Evolutionary conservation across 345 rosid species (phyloP).

Genomic region (Microthlaspi erraticum): DNA sequence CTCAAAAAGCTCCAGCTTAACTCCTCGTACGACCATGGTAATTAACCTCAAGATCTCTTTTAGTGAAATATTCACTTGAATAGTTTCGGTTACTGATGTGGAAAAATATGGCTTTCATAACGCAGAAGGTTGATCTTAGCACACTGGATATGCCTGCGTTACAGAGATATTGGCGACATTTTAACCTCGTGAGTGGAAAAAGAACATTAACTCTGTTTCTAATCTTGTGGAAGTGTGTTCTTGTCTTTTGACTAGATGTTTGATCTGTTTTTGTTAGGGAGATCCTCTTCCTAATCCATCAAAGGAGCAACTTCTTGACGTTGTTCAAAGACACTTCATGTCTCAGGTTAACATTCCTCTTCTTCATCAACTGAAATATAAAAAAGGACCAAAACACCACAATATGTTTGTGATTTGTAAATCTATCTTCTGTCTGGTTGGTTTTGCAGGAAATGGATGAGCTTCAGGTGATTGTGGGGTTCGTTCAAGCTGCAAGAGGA

Average conservation of each 20-base stretch:
- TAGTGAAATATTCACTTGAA: neutral
- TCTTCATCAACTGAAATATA: neutral
- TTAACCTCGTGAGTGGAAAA: conserved; percentile 75
- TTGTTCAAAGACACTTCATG: conserved; percentile 92
- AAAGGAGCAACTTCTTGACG: conserved; percentile 78
- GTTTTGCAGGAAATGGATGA: conserved; percentile 82
- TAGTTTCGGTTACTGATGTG: conserved; percentile 5
- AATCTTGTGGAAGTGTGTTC: neutral
- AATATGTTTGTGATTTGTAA: neutral
- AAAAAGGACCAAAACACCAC: neutral
- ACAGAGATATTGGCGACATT: conserved; percentile 87
- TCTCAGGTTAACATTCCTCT: conserved; percentile 69
- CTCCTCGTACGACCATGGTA: conserved; percentile 68
- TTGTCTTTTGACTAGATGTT: neutral
- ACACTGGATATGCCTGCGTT: conserved; percentile 89
- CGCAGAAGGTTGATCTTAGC: conserved; percentile 86
- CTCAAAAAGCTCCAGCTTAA: conserved; percentile 65
- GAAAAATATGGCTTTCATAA: neutral
- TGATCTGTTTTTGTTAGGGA: conserved; percentile 51
- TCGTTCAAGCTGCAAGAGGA: conserved; percentile 88
- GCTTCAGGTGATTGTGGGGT: conserved; percentile 94
- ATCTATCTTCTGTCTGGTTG: conserved; percentile 8
- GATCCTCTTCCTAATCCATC: conserved; percentile 84
- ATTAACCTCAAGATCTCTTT: conserved; percentile 10
- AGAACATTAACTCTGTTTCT: neutral